Conservation (phyloP, 805 yeast species). For the Hanseniaspora valbyensis region DNA sequence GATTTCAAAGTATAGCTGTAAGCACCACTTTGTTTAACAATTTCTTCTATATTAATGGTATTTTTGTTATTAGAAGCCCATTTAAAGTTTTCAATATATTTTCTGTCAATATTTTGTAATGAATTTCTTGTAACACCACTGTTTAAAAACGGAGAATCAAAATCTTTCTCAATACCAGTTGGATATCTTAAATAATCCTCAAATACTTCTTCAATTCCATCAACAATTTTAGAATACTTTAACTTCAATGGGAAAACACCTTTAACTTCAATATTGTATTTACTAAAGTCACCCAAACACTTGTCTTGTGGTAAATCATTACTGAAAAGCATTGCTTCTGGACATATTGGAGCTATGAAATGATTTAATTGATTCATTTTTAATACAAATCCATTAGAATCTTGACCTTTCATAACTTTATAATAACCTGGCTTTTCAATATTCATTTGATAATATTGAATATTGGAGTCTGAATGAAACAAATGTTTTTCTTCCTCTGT, state of each 20-base stretch:
- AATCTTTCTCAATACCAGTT: constrained; percentile 26
- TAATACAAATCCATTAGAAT: constrained; percentile 49
- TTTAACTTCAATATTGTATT: constrained; percentile 41
- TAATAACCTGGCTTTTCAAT: constrained; percentile 66
- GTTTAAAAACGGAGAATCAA: constrained; percentile 37
- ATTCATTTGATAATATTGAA: constrained; percentile 56
- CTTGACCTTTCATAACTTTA: constrained; percentile 54
- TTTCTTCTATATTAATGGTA: constrained; percentile 35
- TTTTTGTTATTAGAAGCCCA: constrained; percentile 37
- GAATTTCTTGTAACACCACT: constrained; percentile 22
- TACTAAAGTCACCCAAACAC: constrained; percentile 54
- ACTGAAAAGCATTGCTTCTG: constrained; percentile 45
- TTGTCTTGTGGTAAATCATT: constrained; percentile 29
- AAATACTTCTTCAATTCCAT: constrained; percentile 34
- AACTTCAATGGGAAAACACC: constrained; percentile 75
- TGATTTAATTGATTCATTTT: constrained; percentile 52
- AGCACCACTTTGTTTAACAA: constrained; percentile 38
- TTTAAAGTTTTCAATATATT: constrained; percentile 30
- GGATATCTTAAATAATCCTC: constrained; percentile 31
- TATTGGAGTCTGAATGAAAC: constrained; percentile 17
- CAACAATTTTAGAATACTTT: constrained; percentile 40
- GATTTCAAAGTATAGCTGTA: constrained; percentile 46
- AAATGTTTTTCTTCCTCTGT: neutral
- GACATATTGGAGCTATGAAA: constrained; percentile 58
- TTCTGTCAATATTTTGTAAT: constrained; percentile 21